phyloP scores from a whole-genome alignment of 2,329 filamentous ascomycete genomes.

The Ascochyta viciae-villosae region DNA sequence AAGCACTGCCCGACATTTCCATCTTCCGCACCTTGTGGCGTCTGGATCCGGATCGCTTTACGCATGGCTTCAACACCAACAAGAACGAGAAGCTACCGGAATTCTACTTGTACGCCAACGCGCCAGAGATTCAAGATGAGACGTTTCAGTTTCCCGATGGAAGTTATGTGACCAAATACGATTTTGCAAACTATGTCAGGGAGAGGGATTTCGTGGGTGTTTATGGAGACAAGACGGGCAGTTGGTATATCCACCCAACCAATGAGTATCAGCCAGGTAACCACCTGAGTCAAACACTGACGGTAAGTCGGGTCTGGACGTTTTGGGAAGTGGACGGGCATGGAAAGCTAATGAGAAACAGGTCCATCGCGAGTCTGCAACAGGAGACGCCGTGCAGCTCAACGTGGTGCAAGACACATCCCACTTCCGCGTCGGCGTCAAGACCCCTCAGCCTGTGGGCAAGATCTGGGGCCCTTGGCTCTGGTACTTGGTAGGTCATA shows the following conservation, averaged over 20 bases:
- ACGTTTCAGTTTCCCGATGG: constrained; percentile 55
- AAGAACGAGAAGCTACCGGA: constrained; percentile 53
- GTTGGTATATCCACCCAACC: constrained; percentile 55
- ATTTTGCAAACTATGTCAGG: constrained; percentile 48
- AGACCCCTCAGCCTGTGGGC: constrained; percentile 33
- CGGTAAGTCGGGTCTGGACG: constrained; percentile 15
- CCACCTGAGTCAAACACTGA: constrained; percentile 58
- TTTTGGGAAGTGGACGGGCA: background rate
- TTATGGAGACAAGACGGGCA: constrained; percentile 54
- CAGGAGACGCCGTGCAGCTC: constrained; percentile 57
- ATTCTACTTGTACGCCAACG: constrained; percentile 48
- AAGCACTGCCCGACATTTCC: constrained; percentile 52
- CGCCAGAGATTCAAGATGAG: constrained; percentile 58
- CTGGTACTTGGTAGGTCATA: constrained; percentile 29
- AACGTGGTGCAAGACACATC: constrained; percentile 60
- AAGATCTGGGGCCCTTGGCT: constrained; percentile 38
- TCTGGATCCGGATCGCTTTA: constrained; percentile 55
- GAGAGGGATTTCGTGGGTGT: constrained; percentile 54
- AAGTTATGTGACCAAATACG: constrained; percentile 58
- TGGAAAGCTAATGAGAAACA: background rate
- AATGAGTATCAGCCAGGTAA: constrained; percentile 50
- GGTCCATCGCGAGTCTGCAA: constrained; percentile 56
- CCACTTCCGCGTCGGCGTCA: constrained; percentile 24
- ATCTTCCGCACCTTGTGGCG: constrained; percentile 57
- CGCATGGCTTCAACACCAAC: constrained; percentile 52